Percentiles rank a stretch among this genome's conserved stretches.
phyloP scores from a whole-genome alignment of 2,329 filamentous ascomycete species.

The Cercospora zeae-maydis region DNA sequence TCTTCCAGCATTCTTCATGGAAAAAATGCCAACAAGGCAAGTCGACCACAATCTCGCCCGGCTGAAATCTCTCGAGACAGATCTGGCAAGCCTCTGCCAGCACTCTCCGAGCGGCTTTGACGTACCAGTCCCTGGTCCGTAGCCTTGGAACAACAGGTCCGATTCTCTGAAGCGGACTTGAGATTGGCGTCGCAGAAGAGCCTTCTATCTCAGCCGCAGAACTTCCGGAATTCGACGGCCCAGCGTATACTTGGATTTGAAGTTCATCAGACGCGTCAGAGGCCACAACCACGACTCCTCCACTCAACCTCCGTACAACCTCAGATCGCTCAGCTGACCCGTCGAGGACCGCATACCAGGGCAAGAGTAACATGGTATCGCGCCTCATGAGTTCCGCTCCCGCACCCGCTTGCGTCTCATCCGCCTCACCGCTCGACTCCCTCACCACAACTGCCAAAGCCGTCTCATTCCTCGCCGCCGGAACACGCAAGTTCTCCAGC shows the following conservation, averaged over 20 bases:
- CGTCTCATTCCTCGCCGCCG: background rate
- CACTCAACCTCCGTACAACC: background rate
- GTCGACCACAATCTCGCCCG: slow-evolving; percentile 12
- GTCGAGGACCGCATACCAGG: background rate
- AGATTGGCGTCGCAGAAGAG: background rate
- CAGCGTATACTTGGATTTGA: background rate
- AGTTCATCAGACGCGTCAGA: background rate
- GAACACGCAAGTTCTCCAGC: background rate
- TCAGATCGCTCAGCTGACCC: background rate
- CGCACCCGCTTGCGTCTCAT: background rate
- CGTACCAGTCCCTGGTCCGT: slow-evolving; percentile 1
- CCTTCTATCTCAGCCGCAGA: background rate
- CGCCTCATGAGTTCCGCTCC: background rate
- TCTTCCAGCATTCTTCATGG: background rate
- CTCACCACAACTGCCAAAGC: background rate
- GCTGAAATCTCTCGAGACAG: slow-evolving; percentile 8
- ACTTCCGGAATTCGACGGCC: background rate
- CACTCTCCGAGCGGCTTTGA: background rate
- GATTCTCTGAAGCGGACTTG: background rate
- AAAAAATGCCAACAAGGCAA: slow-evolving; percentile 15
- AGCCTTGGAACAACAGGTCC: background rate
- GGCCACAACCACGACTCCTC: background rate
- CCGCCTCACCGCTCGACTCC: background rate
- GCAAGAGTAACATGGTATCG: background rate
- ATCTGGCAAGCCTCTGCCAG: background rate